Evolutionary conservation across 106 monocot species (phyloP), one percentile per base, ranked within the genome.

Genomic region (Platanthera zijinensis): DNA sequence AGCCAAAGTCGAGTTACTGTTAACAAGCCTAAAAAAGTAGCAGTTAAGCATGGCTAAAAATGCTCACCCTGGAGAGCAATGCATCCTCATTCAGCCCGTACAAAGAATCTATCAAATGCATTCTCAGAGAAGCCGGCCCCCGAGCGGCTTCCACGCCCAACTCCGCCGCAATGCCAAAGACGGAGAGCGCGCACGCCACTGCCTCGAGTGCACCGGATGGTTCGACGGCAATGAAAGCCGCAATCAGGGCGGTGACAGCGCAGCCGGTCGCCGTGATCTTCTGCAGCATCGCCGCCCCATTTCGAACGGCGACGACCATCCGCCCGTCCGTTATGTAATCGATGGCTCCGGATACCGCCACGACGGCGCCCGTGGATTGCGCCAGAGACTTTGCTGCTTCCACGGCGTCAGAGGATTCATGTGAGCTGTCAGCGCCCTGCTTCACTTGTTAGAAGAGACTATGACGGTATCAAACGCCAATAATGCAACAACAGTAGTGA

Each of bases 231-330:
- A 93, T 85, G 72, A 93, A 97, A 61, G 93, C 91, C 7, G 96
- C 81, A 45, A 93, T 85, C 12, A 96, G 87, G 1, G 96, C 96
- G 14, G 89, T 93, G 70, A 89, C 90, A 0, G 90, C 86, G 71
- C 93, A 93, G 10, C 93, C 96, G 5, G 88, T 93, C 10, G 90
- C 96, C 0, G 96, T 93, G 66, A 93, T 90, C 78, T 89, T 93
- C 79, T 91, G 96, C 87, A 97, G 72, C 93, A 97, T 89, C 25
- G 85, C 50, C 30, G 88, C 91, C 2, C 93, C 91, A 75, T 93
- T 93, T 48, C 50, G 61, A 12, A 73, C 85, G 5, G 76, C 84
- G 12, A 91, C 76, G 7, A 85, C 84, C n/a, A 21, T 77, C 51
- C 52, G 50, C 2, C 92, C 89, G 61, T 89, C 83, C 0, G 92